Evolutionary conservation across 192 early-diverging fungal genomes (phyloP).

Genomic region (Gigaspora rosea): DNA sequence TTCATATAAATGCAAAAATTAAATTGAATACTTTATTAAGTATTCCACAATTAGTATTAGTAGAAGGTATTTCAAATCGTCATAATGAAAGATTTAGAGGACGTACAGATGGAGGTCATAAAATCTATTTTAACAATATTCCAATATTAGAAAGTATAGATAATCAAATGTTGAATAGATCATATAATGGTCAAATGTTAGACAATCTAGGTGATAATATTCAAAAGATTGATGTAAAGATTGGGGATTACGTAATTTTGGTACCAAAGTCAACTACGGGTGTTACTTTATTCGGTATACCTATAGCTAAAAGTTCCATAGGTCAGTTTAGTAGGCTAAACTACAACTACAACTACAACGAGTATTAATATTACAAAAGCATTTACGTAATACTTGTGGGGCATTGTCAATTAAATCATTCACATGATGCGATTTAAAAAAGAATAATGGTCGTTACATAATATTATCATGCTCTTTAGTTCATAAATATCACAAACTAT

Average conservation of each 20-base stretch:
- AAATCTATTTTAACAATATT: constrained; percentile 59
- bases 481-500: too few species aligned
- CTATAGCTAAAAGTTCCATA: not conserved
- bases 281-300: not conserved
- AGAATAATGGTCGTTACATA: too few species aligned
- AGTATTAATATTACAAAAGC: too few species aligned
- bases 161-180: not conserved
- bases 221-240: not conserved
- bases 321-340: not conserved
- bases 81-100: constrained; percentile 55
- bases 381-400: too few species aligned
- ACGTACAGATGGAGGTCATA: constrained; percentile 68
- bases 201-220: not conserved
- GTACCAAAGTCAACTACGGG: not conserved
- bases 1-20: constrained; percentile 59
- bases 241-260: not conserved
- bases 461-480: too few species aligned
- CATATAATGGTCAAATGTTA: not conserved
- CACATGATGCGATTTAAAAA: too few species aligned
- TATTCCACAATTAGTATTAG: constrained; percentile 37
- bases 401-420: too few species aligned
- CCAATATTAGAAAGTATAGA: not conserved
- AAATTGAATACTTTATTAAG: constrained; percentile 35
- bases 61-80: constrained; percentile 37
- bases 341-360: too few species aligned